Evolutionary conservation across 108 stramenopile species (phyloP).

Genomic region (Cyclotella sp.): DNA sequence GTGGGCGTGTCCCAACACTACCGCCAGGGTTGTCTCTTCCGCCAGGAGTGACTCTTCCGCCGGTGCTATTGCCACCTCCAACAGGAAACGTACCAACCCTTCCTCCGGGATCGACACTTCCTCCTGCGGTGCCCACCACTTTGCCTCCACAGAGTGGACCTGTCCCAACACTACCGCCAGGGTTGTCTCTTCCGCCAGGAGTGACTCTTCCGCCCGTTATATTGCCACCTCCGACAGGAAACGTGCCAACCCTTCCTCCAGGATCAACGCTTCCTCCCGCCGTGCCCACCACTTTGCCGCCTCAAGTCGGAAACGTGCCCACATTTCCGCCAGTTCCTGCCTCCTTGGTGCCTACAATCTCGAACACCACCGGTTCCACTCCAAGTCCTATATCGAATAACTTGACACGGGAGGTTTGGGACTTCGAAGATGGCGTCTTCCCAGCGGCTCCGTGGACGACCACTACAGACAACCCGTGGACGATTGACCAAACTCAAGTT

Average conservation of each 20-base stretch:
- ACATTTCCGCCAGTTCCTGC: no score
- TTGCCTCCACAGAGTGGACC: background rate
- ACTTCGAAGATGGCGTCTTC: constrained; percentile 35
- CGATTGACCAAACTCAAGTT: constrained; percentile 26
- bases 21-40: no score
- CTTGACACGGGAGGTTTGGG: background rate
- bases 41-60: background rate
- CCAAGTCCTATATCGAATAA: background rate
- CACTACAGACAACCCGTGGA: constrained; percentile 34
- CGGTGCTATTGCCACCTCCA: no score
- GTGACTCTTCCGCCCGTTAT: background rate
- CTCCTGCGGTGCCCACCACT: background rate
- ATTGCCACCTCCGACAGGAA: background rate
- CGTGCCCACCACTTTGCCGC: background rate
- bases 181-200: background rate
- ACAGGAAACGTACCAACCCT: background rate
- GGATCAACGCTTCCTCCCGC: background rate
- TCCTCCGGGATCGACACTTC: background rate
- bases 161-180: no score
- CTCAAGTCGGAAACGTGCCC: background rate
- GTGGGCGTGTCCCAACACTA: no score
- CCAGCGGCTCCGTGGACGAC: constrained; percentile 45
- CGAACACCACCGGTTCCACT: background rate
- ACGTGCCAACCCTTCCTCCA: constrained; percentile 3
- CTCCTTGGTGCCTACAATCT: no score